Evolutionary conservation across 2,329 filamentous ascomycete species (phyloP).

Genomic region (Beauveria sp.): DNA sequence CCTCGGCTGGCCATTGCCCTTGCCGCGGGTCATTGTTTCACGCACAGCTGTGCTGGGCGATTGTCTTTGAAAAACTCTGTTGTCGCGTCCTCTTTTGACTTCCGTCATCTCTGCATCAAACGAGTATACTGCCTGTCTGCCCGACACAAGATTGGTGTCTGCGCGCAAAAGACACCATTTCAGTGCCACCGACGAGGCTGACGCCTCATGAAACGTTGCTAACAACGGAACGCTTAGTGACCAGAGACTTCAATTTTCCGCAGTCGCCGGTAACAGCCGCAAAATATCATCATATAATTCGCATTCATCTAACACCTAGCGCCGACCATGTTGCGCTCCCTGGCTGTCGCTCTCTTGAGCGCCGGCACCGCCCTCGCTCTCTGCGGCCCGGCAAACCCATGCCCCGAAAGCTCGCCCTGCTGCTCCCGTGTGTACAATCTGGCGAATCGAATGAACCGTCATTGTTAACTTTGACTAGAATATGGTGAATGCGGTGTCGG

Average conservation of each 20-base stretch:
- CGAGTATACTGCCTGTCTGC: neutral
- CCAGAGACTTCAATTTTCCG: neutral
- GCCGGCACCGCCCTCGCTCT: conserved; percentile 23
- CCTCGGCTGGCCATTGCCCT: neutral
- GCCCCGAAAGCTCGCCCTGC: conserved; percentile 66
- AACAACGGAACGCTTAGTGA: neutral
- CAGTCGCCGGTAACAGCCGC: neutral
- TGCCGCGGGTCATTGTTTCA: neutral
- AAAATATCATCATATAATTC: neutral
- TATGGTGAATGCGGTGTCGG: conserved; percentile 91
- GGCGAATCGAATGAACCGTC: no score
- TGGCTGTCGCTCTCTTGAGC: conserved; percentile 25
- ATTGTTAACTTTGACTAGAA: conserved; percentile 41
- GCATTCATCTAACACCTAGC: neutral
- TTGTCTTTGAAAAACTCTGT: neutral
- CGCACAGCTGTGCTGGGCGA: neutral
- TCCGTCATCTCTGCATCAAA: neutral
- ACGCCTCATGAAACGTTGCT: neutral
- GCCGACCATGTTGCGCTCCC: conserved; percentile 26
- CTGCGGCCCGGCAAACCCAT: conserved; percentile 50
- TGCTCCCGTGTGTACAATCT: conserved; percentile 61
- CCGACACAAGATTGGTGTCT: neutral
- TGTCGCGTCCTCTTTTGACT: neutral
- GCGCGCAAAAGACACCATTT: neutral
- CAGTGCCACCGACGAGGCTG: neutral